Conservation (phyloP, 192 early-diverging fungal species). For the Coemansia sp. region DNA sequence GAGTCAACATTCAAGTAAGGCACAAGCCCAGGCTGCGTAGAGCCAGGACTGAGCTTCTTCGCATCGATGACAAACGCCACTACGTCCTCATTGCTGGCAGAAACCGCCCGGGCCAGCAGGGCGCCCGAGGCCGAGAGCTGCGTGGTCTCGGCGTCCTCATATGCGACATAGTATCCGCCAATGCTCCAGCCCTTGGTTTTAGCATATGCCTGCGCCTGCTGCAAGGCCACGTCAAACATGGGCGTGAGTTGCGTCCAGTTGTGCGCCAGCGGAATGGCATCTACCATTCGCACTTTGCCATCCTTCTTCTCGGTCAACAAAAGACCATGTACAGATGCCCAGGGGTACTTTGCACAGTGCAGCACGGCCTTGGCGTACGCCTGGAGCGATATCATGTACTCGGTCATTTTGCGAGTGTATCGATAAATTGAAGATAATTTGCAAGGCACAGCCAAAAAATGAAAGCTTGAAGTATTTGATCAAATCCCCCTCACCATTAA, state of each 20-base stretch:
- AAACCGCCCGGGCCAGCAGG: conserved; percentile 32
- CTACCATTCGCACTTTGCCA: conserved; percentile 49
- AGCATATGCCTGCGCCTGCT: conserved; percentile 62
- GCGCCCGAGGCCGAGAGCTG: conserved; percentile 42
- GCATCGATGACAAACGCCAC: conserved; percentile 47
- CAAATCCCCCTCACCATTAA: background rate
- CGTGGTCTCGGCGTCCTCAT: conserved; percentile 32
- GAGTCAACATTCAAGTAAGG: conserved; percentile 26
- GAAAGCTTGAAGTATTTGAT: background rate
- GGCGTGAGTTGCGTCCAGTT: conserved; percentile 76
- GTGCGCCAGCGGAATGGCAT: conserved; percentile 85
- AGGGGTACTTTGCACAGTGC: conserved; percentile 84
- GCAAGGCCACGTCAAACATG: conserved; percentile 82
- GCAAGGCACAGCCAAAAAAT: background rate
- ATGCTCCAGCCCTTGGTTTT: conserved; percentile 29
- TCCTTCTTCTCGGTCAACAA: conserved; percentile 57
- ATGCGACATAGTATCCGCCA: conserved; percentile 47
- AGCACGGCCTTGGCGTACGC: conserved; percentile 77
- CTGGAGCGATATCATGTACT: conserved; percentile 52
- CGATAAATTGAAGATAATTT: background rate
- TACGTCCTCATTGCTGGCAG: conserved; percentile 11
- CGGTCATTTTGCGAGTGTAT: conserved; percentile 16
- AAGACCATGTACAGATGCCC: conserved; percentile 73
- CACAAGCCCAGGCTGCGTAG: conserved; percentile 18
- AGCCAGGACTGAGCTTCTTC: conserved; percentile 32